Evolutionary conservation across 176 grass and related monocot species (phyloP).

Genomic region (Panicum miliaceum): DNA sequence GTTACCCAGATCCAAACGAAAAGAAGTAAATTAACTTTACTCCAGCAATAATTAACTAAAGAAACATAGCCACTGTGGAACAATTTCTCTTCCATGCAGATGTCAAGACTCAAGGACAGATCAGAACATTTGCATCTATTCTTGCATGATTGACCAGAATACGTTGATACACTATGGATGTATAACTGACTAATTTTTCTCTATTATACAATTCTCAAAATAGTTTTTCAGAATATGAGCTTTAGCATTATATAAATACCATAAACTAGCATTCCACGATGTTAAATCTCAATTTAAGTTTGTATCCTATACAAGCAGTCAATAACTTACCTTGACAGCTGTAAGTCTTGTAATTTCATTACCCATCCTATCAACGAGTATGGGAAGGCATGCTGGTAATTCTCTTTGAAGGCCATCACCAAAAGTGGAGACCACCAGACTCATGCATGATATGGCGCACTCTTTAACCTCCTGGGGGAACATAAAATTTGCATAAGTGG

Average conservation of each 20-base stretch:
- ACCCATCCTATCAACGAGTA: constrained; percentile 99
- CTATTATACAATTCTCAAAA: background rate
- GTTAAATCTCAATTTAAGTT: background rate
- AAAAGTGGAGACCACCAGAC: constrained; percentile 92
- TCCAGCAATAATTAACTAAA: background rate
- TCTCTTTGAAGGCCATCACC: constrained; percentile 90
- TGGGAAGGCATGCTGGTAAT: constrained; percentile 87
- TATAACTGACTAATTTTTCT: background rate
- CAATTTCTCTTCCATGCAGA: background rate
- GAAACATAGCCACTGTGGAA: background rate
- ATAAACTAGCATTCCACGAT: background rate
- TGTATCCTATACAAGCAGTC: background rate
- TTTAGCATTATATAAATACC: background rate
- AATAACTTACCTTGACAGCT: constrained; percentile 73
- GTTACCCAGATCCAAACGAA: background rate
- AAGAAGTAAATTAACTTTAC: background rate
- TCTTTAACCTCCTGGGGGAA: constrained; percentile 89
- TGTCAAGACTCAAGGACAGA: background rate
- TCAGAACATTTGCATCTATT: background rate
- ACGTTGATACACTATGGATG: background rate
- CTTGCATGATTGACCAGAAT: background rate
- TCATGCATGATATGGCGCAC: constrained; percentile 84
- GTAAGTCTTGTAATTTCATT: constrained; percentile 99
- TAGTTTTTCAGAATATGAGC: background rate
- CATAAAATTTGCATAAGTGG: constrained; percentile 22